These are phyloP conservation scores for Pseudotsuga menziesii DNA, from an alignment of 75 land plant species.

Conservation along the genomic window DNA sequence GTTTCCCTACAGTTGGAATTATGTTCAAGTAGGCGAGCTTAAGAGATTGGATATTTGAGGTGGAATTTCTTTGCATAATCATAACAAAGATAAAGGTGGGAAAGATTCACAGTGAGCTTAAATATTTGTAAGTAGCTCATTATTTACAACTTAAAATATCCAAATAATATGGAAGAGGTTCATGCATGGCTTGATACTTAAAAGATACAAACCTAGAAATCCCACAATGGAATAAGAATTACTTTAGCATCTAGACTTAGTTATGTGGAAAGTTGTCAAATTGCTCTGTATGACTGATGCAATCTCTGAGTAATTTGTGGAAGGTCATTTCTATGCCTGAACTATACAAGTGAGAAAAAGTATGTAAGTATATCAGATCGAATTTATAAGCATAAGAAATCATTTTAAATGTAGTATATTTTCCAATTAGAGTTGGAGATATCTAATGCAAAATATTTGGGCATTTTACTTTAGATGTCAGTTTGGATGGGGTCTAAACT, in stretches of 20 bases:
- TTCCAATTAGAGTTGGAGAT: neutral
- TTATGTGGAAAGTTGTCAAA: too few species aligned
- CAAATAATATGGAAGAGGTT: neutral
- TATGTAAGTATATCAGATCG: neutral
- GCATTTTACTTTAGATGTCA: neutral
- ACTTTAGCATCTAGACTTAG: too few species aligned
- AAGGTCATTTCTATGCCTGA: neutral
- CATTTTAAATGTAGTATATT: neutral
- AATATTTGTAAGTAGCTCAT: neutral
- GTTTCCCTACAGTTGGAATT: slow-evolving; percentile 77
- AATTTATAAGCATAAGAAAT: neutral
- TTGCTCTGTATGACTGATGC: neutral
- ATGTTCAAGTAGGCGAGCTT: slow-evolving; percentile 85
- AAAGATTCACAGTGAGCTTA: neutral
- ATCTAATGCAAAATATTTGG: neutral
- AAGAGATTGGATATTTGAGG: neutral
- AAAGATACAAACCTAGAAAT: neutral
- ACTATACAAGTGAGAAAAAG: neutral
- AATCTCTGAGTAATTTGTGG: neutral
- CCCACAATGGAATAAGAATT: neutral
- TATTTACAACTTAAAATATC: neutral
- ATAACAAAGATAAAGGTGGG: neutral
- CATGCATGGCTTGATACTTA: neutral
- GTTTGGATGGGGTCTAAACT: neutral
- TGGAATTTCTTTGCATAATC: neutral